Evolutionary conservation across 805 yeast genomes (phyloP), one percentile per base, ranked within the genome.

Genomic region (Yarrowia sp.): DNA sequence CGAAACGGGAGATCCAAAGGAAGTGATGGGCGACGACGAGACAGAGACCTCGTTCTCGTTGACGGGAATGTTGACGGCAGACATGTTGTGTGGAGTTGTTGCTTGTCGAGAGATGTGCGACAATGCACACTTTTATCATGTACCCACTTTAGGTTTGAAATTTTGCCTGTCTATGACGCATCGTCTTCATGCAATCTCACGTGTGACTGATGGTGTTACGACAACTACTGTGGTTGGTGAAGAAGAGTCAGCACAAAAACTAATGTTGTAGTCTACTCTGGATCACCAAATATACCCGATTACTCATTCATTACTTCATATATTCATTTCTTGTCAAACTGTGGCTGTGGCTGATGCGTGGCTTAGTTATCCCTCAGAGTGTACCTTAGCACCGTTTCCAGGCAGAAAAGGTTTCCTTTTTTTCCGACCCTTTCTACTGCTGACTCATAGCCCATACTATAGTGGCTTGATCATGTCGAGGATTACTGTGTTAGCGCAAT

Each of bases 11-110:
- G 65, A 61, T 9, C 55, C 57, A 14, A 15, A 61, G 10, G 65
- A 61, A 1, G 38, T 61, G 65, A 48, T 39, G 45, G 65, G 65
- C 33, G 65, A 61, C 13, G 65, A 47, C 14, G 65, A 61, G 28
- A 61, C 41, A 2, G 51, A 33, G 7, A 58, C 64, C 64, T 58
- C 64, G 51, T 58, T 42, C 9, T 58, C 51, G 51, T 44, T 58
- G 17, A 31, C 50, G 43, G 64, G 51, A 8, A 55, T 55, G 61
- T 55, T 55, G 47, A 55, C 61, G 31, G 51, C 50, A 7, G 64
- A 58, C 64, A 58, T 22, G 28, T 51, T 18, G 42, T 18, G 41
- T 32, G 55, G 33, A 9, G 51, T 32, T 14, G 33, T 35, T n/a
- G 36, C 17, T 33, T 11, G 39, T 31, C 14, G 36, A 4, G 18